Percentiles rank a stretch among this genome's conserved stretches.
These are phyloP conservation scores for Candida tammaniensis DNA, from an alignment of 805 yeast species.

Conservation along the genomic window DNA sequence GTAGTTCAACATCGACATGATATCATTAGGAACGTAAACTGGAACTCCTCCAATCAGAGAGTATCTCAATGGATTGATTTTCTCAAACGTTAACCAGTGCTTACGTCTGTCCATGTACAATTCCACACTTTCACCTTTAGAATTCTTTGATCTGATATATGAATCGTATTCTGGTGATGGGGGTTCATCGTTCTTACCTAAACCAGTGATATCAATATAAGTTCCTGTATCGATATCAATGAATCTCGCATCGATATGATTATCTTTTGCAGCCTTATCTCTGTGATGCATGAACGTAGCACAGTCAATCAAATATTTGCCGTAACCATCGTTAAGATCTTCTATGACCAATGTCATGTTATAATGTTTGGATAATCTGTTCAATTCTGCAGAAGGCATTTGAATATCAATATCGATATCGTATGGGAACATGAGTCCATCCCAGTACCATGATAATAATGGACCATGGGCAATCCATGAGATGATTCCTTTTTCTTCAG, in stretches of 20 bases:
- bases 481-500: conserved; percentile 21
- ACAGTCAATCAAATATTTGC: conserved; percentile 27
- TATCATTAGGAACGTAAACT: conserved; percentile 27
- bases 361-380: conserved; percentile 19
- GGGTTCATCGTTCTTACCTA: conserved; percentile 20
- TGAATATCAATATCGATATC: conserved; percentile 31
- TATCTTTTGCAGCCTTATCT: conserved; percentile 21
- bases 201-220: conserved; percentile 57
- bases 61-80: conserved; percentile 50
- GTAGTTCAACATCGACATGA: conserved; percentile 23
- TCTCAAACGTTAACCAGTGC: conserved; percentile 28
- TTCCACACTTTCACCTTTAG: conserved; percentile 14
- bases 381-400: conserved; percentile 26
- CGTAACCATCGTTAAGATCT: conserved; percentile 28
- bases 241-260: conserved; percentile 44
- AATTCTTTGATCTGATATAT: conserved; percentile 17
- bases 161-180: conserved; percentile 16
- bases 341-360: conserved; percentile 29
- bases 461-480: conserved; percentile 32
- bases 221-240: conserved; percentile 58
- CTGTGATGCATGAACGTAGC: conserved; percentile 30
- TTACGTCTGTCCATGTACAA: conserved; percentile 33
- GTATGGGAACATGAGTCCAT: conserved; percentile 28
- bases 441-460: conserved; percentile 30
- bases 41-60: conserved; percentile 56